A percentile compares a stretch with the other conserved stretches of the same genome.
Evolutionary conservation across 208 protist species (phyloP).

Genomic region (Strigomonas culicis): DNA sequence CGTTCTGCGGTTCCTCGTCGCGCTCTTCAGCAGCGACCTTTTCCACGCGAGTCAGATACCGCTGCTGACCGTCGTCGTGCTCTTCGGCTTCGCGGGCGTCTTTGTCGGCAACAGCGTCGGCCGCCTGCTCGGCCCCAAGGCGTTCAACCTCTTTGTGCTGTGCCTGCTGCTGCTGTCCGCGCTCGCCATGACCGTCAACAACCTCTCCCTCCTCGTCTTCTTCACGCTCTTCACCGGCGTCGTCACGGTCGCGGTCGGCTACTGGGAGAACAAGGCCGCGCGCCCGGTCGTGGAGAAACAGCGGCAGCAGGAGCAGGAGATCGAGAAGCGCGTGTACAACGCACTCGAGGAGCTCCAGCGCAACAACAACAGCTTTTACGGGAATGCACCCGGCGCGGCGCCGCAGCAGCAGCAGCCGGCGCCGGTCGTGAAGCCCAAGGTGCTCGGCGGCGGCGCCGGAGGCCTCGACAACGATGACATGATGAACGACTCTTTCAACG

Average conservation of each 20-base stretch:
- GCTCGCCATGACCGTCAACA: constrained; percentile 35
- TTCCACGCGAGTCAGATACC: constrained; percentile 27
- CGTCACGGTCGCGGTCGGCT: constrained; percentile 24
- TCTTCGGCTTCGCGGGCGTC: constrained; percentile 47
- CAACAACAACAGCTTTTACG: constrained; percentile 33
- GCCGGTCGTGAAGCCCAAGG: constrained; percentile 18
- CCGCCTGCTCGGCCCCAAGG: constrained; percentile 42
- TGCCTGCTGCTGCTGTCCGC: constrained; percentile 46
- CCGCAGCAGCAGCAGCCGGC: constrained; percentile 20
- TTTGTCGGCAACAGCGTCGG: constrained; percentile 44
- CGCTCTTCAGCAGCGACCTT: constrained; percentile 10
- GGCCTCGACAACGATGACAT: constrained; percentile 46
- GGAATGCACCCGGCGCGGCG: too few species aligned
- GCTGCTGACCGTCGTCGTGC: constrained; percentile 30
- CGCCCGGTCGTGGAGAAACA: constrained; percentile 39
- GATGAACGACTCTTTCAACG: constrained; percentile 13
- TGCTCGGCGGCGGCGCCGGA: constrained; percentile 19
- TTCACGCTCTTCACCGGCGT: constrained; percentile 26
- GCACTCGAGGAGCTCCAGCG: constrained; percentile 46
- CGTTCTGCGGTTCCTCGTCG: constrained; percentile 37
- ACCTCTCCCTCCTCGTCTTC: constrained; percentile 21
- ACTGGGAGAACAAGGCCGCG: constrained; percentile 38
- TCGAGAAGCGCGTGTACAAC: constrained; percentile 49
- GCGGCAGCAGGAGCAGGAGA: constrained; percentile 45
- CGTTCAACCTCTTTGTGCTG: constrained; percentile 51